These are phyloP conservation scores for Triticum urartu DNA, from an alignment of 176 grass and related monocot genomes.

Conservation along the genomic window DNA sequence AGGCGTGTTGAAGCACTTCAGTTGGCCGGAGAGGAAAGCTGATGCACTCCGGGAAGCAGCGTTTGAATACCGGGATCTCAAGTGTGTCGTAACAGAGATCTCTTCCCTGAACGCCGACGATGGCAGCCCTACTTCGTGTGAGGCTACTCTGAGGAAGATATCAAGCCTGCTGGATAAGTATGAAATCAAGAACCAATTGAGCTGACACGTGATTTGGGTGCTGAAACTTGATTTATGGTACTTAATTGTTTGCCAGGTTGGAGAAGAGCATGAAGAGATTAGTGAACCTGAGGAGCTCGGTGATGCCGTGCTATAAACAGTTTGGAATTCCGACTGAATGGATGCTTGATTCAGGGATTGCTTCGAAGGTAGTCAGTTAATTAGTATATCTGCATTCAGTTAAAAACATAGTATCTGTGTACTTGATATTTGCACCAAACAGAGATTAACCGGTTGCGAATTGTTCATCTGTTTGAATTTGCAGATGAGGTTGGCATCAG, in stretches of 20 bases:
- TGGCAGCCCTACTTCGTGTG: conserved; percentile 24
- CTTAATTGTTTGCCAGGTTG: conserved; percentile 44
- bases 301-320: conserved; percentile 62
- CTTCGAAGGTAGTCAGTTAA: conserved; percentile 49
- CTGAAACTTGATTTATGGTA: not conserved
- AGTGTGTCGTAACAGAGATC: conserved; percentile 30
- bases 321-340: conserved; percentile 83
- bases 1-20: conserved; percentile 67
- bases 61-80: conserved; percentile 53
- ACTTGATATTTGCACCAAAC: not conserved
- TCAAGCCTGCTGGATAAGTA: conserved; percentile 55
- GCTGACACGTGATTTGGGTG: not conserved
- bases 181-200: not conserved
- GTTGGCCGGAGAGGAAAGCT: conserved; percentile 64
- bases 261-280: conserved; percentile 72
- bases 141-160: conserved; percentile 45
- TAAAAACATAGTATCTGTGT: not conserved
- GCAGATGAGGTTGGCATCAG: conserved; percentile 79
- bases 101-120: conserved; percentile 18
- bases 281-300: conserved; percentile 61
- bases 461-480: not conserved
- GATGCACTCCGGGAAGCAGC: conserved; percentile 55
- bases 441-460: not conserved
- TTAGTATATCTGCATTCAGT: not conserved
- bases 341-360: conserved; percentile 90